Base-by-base conservation (phyloP, 495 filamentous ascomycete genomes). In the Articulospora tetracladia region DNA sequence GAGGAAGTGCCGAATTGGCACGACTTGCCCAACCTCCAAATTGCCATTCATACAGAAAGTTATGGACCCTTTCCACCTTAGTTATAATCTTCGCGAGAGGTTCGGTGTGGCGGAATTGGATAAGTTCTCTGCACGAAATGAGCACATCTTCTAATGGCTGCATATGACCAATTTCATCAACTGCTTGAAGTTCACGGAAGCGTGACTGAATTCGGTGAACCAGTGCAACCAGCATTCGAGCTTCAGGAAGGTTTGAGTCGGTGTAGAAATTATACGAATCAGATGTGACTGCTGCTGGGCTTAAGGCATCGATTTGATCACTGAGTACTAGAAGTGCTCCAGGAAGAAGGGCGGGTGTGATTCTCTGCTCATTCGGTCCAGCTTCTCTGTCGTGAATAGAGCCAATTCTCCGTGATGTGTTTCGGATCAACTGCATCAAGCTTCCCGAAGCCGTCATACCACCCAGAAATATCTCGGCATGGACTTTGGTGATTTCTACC, bases 41-140 rank as follows among this genome's bases (percentile, higher is more conserved):
- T 71, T 97, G 91, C 95, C 95, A 99, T 72, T 97, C 90, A 63
- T 96, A 85, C 15, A 99, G 78, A 56, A 84, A 83, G 0, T 75
- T 79, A 70, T 97, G 88, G 7, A 99, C 76, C 53, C 90, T 89
- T 69, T 99, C 95, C 8, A 92, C 79, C 63, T 88, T 89, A 0
- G 86, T 87, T 64, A 98, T 80, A 60, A 92, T 84, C 66, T 86
- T 92, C 4, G 91, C 91, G 8, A 99, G 77, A 0, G 95, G 92
- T 54, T 96, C 91, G n/a, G 83, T 79, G 66, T 96, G 86, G 30
- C 82, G 77, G 70, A 96, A 83, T 44, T 83, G 78, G 11, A 95
- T 74, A 1, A 95, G 72, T 62, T 91, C 85, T 39, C 88, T 81
- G 63, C 90, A 95, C 34, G 81, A 84, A 22, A 71, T 70, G 7